Evolutionary conservation across 768 basidiomycete genomes (phyloP).

Genomic region (Suillus alpinus): DNA sequence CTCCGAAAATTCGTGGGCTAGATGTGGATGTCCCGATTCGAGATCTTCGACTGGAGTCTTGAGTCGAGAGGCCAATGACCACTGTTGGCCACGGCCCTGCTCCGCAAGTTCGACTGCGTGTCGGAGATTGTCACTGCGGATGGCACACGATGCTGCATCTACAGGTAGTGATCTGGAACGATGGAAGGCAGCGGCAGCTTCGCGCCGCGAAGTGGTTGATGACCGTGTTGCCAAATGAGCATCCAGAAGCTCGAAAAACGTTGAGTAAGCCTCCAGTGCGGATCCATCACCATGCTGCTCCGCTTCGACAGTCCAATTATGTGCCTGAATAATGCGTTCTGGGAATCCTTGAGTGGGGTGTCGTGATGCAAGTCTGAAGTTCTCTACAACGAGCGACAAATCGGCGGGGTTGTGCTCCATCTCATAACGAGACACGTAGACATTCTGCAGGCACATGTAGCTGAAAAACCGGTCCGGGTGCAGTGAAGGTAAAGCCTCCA

Average conservation of each 20-base stretch:
- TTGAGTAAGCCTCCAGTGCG: background rate
- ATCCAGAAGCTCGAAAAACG: background rate
- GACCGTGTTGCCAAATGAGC: background rate
- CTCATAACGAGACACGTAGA: constrained; percentile 25
- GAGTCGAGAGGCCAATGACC: constrained; percentile 25
- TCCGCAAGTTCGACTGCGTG: constrained; percentile 28
- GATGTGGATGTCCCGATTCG: background rate
- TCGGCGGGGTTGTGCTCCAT: constrained; percentile 15
- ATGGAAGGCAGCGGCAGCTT: background rate
- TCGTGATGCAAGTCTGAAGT: constrained; percentile 22
- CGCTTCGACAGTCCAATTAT: no score
- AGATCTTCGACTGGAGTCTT: constrained; percentile 25
- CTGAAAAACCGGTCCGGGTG: no score
- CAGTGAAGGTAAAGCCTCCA: background rate
- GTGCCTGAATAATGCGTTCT: background rate
- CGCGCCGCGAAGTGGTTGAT: background rate
- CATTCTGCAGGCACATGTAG: background rate
- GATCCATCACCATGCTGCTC: background rate
- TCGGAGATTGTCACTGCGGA: constrained; percentile 3
- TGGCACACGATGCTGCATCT: constrained; percentile 13
- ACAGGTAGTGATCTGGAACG: background rate
- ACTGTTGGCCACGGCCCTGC: constrained; percentile 20
- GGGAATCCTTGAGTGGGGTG: background rate
- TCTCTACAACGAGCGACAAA: constrained; percentile 12
- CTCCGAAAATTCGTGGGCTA: constrained; percentile 9